Evolutionary conservation across 2,329 filamentous ascomycete genomes (phyloP), one percentile per base, ranked within the genome.

Genomic region (Exophiala viscosa): DNA sequence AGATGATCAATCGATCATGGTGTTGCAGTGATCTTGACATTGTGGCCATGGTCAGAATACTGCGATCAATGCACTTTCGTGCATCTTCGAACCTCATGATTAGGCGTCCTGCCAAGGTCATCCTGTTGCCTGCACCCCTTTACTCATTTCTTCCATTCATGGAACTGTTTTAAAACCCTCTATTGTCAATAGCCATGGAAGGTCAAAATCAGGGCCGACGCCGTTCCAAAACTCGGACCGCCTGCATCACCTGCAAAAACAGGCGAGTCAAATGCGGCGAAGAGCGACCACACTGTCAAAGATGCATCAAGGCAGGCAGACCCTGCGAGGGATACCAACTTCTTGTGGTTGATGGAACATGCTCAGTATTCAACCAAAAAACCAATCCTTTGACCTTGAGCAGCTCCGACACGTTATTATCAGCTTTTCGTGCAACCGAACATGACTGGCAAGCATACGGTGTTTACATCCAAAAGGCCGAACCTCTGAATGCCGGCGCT

Each of bases 361-460:
- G 2, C 9, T 15, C n/a, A 15, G 15, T 18, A 15, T 7, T 15
- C 17, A 18, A 10, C 17, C 38, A n/a, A 3, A 18, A 10, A 40
- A 10, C 3, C n/a, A 28, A 15, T 6, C n/a, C 17, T 6, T 17
- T 17, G 15, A 3, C 11, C 13, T 8, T 45, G 8, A 39, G 28
- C 45, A 34, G 45, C 17, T 38, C 33, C 14, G 45, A n/a, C 33
- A 15, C 33, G 6, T 40, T 52, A n/a, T 17, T 52, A 18, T 48
- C 49, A 36, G 20, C 49, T 13, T 52, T 52, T 31, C 35, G 14
- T 2, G 49, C 44, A 31, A 52, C 44, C 4, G 23, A 52, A 20
- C 33, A 33, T 9, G 68, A 70, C 44, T 66, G 68, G 20, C 68
- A 68, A 14, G 66, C 66, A 7, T 70, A 70, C 58, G 65, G 66